These are phyloP conservation scores for Talaromyces adpressus DNA, from an alignment of 495 filamentous ascomycete genomes.

Conservation along the genomic window DNA sequence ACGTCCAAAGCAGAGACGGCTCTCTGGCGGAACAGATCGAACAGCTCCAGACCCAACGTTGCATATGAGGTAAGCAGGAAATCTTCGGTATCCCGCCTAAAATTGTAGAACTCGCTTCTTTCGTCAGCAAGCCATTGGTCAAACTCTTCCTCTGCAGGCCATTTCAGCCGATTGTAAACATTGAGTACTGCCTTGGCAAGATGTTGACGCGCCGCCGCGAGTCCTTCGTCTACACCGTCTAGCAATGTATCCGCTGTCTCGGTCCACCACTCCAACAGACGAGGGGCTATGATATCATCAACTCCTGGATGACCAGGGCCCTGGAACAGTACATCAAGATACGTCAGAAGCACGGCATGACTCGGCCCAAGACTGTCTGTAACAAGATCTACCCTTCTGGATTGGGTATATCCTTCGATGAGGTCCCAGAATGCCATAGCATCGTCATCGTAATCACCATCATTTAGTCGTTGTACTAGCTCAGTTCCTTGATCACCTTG, in stretches of 20 bases:
- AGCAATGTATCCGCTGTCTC: constrained; percentile 35
- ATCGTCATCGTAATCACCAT: constrained; percentile 57
- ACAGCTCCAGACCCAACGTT: constrained; percentile 57
- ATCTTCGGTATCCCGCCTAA: constrained; percentile 75
- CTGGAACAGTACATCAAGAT: constrained; percentile 56
- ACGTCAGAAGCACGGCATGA: constrained; percentile 34
- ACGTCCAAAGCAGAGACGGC: constrained; percentile 50
- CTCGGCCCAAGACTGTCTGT: constrained; percentile 20
- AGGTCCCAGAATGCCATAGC: constrained; percentile 62
- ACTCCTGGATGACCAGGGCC: constrained; percentile 66
- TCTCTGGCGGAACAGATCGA: constrained; percentile 62
- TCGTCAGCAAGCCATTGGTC: constrained; percentile 64
- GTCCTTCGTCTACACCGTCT: constrained; percentile 21
- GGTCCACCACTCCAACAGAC: constrained; percentile 80
- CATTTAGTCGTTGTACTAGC: constrained; percentile 39
- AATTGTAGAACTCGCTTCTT: constrained; percentile 63
- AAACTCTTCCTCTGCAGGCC: constrained; percentile 22
- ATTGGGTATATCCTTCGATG: constrained; percentile 55
- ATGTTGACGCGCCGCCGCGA: constrained; percentile 25
- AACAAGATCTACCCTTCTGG: constrained; percentile 26
- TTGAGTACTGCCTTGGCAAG: constrained; percentile 30
- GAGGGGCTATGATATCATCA: constrained; percentile 70
- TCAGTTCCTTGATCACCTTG: constrained; percentile 26
- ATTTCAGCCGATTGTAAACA: constrained; percentile 34
- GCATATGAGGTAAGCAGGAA: constrained; percentile 71